phyloP scores from a whole-genome alignment of 2,329 filamentous ascomycete genomes.

The Botrytis medusae region DNA sequence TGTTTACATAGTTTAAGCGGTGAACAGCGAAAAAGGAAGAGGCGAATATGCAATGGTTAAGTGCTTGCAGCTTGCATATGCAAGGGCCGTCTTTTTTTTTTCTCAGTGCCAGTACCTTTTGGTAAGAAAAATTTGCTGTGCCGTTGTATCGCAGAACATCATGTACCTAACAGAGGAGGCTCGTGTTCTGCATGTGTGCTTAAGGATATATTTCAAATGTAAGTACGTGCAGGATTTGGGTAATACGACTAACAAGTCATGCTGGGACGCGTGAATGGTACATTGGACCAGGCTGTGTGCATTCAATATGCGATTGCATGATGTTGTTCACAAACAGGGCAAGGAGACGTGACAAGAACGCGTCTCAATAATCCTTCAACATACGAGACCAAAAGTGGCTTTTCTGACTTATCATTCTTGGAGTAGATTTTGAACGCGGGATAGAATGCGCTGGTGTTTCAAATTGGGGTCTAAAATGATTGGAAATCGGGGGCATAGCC shows the following conservation, averaged over 20 bases:
- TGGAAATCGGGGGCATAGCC: background rate
- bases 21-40: constrained; percentile 12
- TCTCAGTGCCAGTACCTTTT: background rate
- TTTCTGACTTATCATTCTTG: constrained; percentile 16
- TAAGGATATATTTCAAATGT: background rate
- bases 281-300: background rate
- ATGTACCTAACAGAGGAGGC: constrained; percentile 14
- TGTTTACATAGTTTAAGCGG: constrained; percentile 13
- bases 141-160: constrained; percentile 10
- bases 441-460: constrained; percentile 15
- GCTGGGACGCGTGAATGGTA: background rate
- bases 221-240: background rate
- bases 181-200: constrained; percentile 11
- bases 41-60: constrained; percentile 22
- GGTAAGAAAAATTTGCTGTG: constrained; percentile 9
- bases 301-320: constrained; percentile 10
- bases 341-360: constrained; percentile 13
- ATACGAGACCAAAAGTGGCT: constrained; percentile 5
- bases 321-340: background rate
- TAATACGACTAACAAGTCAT: background rate
- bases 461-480: background rate
- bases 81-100: constrained; percentile 7
- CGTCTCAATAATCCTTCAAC: constrained; percentile 11
- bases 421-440: background rate
- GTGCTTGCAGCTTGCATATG: constrained; percentile 21